These are phyloP conservation scores for Isabelozyma gotoi DNA, from an alignment of 805 yeast species.

Conservation along the genomic window DNA sequence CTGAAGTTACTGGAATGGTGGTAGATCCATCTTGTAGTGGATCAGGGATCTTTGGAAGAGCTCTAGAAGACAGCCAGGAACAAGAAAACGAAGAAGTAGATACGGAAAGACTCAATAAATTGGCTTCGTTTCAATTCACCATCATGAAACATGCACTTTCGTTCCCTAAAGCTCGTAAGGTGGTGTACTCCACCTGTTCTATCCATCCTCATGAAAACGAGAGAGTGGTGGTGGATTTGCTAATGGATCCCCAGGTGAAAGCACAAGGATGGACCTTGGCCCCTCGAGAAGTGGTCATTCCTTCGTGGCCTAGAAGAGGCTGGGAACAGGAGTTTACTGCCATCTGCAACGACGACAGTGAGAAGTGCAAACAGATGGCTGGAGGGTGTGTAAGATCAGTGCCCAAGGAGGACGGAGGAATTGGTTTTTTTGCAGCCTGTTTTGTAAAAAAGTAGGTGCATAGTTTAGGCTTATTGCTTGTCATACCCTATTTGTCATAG, in stretches of 20 bases:
- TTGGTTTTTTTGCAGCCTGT: conserved; percentile 95
- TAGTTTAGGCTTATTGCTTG: too few species aligned
- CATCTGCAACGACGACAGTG: conserved; percentile 44
- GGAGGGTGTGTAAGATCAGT: conserved; percentile 84
- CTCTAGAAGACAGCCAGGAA: conserved; percentile 50
- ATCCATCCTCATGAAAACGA: conserved; percentile 94
- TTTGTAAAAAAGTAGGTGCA: conserved; percentile 58
- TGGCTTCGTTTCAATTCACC: conserved; percentile 83
- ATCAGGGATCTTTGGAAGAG: conserved; percentile 94
- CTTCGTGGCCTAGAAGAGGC: conserved; percentile 88
- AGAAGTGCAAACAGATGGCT: conserved; percentile 48
- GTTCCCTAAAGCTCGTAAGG: conserved; percentile 72
- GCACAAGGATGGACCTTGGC: conserved; percentile 74
- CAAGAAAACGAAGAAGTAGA: conserved; percentile 51
- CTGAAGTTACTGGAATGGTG: conserved; percentile 71
- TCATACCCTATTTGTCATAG: too few species aligned
- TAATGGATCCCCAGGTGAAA: conserved; percentile 64
- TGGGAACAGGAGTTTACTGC: conserved; percentile 62
- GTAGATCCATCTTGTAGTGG: conserved; percentile 99
- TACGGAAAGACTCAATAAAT: conserved; percentile 62
- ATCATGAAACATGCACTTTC: conserved; percentile 86
- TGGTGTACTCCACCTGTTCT: conserved; percentile 95
- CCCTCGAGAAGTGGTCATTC: conserved; percentile 61
- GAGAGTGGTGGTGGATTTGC: conserved; percentile 77
- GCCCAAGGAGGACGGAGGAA: conserved; percentile 95